Base-by-base conservation (phyloP, 2,329 filamentous ascomycete genomes). In the Sporothrix humicola region DNA sequence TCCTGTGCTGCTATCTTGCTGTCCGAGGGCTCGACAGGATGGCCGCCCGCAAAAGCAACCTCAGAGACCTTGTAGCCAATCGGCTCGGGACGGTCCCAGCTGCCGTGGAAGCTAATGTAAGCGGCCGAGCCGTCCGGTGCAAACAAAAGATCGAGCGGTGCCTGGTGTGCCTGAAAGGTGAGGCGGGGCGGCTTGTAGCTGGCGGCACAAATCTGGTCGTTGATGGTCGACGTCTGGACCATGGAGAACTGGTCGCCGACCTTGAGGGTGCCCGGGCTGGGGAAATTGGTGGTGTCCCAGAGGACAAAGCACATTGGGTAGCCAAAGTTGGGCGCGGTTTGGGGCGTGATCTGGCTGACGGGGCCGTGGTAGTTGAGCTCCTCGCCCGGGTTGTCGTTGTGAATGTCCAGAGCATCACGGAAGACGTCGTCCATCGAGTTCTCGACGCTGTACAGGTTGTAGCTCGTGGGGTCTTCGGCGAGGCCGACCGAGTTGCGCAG, bases 111-210 rank as follows among this genome's bases (percentile, higher is more conserved):
- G 0, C 89, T 85, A 20, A 94, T 82, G 81, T 88, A 94, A 0
- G 90, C 91, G 1, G 84, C 85, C 13, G 85, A 86, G 50, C 87
- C 88, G 56, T 85, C 81, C 0, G 83, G 78, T 75, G 87, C 85
- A 82, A 94, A 94, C 75, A 89, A 88, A 78, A 94, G 87, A 76
- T 93, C 91, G 0, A 94, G 83, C 0, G 92, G 92, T 0, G 92
- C 91, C 79, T 87, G 90, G 78, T 94, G 92, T 0, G 92, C 88
- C 69, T 84, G 81, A 77, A 87, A 87, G 5, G 88, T 88, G 42
- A 94, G 82, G 1, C 88, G 75, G 75, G 92, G 87, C 3, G 84
- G 76, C 10, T 79, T 74, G 2, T 82, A 82, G 73, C 80, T 77
- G 68, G 76, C 12, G 6, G 63, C 63, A 17, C 59, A 63, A 2